Evolutionary conservation across 2,329 filamentous ascomycete genomes (phyloP).

Genomic region (Ceratocystis cacaofunesta): DNA sequence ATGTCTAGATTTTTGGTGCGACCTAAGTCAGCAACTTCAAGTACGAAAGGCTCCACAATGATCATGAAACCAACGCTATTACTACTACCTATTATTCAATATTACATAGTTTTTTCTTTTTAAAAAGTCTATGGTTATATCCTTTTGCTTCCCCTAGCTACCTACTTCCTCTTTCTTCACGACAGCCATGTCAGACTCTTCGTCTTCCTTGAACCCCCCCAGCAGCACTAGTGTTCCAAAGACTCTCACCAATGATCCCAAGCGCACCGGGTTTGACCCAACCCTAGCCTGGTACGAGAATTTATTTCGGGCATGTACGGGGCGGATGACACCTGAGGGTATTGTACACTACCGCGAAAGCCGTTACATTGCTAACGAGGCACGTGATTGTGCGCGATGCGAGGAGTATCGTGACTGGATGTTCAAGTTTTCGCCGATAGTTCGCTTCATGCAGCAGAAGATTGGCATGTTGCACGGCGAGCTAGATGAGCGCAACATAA

Average conservation of each 20-base stretch:
- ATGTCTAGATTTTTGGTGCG: background rate
- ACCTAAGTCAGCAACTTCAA: background rate
- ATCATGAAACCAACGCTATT: background rate
- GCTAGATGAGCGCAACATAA: slow-evolving; percentile 59
- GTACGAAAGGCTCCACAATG: background rate
- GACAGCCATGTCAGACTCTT: slow-evolving; percentile 5
- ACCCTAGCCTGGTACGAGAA: slow-evolving; percentile 56
- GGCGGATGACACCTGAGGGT: slow-evolving; percentile 53
- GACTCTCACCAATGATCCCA: slow-evolving; percentile 42
- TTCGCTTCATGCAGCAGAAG: slow-evolving; percentile 75
- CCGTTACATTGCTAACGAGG: slow-evolving; percentile 61
- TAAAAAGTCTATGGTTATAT: background rate
- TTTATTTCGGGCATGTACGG: slow-evolving; percentile 70
- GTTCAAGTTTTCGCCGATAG: slow-evolving; percentile 67
- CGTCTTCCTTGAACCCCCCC: background rate
- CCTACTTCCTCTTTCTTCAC: background rate
- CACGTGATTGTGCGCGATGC: slow-evolving; percentile 63
- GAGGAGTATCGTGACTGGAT: slow-evolving; percentile 73
- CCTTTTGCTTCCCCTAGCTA: background rate
- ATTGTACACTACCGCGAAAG: slow-evolving; percentile 62
- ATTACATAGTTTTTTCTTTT: background rate
- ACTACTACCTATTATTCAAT: background rate
- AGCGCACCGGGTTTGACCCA: slow-evolving; percentile 49
- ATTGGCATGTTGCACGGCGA: slow-evolving; percentile 64
- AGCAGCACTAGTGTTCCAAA: slow-evolving; percentile 17